Conservation (phyloP, 2,329 filamentous ascomycete genomes). For the Ceratocystis eucalypticola region DNA sequence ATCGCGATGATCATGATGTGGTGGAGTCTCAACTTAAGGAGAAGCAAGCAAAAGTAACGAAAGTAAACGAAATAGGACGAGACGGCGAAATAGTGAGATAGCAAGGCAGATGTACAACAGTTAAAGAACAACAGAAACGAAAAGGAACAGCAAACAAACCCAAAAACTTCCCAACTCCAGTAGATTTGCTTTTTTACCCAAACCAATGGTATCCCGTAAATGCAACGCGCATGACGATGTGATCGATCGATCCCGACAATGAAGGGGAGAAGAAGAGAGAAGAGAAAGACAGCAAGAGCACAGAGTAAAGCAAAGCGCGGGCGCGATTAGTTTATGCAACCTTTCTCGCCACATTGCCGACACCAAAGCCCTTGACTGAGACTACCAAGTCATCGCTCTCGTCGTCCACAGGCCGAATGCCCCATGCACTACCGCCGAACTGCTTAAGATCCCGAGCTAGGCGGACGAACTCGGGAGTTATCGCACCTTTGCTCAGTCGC, state of each 20-base stretch:
- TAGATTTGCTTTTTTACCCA: constrained; percentile 19
- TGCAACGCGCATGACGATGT: constrained; percentile 10
- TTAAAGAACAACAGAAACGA: not conserved
- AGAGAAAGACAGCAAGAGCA: not conserved
- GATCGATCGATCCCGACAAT: constrained; percentile 11
- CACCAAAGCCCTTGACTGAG: constrained; percentile 81
- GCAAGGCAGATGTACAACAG: constrained; percentile 11
- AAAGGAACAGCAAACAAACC: constrained; percentile 14
- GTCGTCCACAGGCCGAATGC: constrained; percentile 60
- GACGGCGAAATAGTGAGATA: not conserved
- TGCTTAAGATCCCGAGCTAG: constrained; percentile 71
- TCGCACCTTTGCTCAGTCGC: constrained; percentile 63
- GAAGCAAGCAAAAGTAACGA: not conserved
- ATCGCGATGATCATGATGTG: not conserved
- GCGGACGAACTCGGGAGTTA: constrained; percentile 67
- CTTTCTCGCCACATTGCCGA: constrained; percentile 91
- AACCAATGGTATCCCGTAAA: constrained; percentile 15
- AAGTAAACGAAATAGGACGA: not conserved
- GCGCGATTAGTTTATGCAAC: constrained; percentile 39
- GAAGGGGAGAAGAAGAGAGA: constrained; percentile 1
- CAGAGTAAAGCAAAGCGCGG: constrained; percentile 17
- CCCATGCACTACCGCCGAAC: constrained; percentile 90
- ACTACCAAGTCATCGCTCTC: constrained; percentile 64
- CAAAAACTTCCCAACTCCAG: constrained; percentile 16
- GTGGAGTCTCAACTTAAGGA: not conserved